Evolutionary conservation across 441 rosid genomes (phyloP).

Genomic region (Syzygium syzygioides): DNA sequence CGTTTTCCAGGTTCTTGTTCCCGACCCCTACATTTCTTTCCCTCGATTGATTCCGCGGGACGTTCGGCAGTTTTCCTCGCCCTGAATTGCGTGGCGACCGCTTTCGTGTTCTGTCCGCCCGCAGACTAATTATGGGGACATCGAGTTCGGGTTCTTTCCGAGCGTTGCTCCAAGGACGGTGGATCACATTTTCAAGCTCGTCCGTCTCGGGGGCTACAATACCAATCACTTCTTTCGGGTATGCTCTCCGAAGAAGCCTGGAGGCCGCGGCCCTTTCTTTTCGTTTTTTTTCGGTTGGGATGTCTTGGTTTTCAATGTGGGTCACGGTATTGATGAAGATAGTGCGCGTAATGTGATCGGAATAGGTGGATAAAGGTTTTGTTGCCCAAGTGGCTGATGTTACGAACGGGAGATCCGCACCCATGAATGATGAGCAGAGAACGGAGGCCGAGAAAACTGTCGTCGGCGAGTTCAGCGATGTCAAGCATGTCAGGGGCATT

Average conservation of each 20-base stretch:
- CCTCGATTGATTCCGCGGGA: not conserved
- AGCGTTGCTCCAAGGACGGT: slow-evolving; percentile 79
- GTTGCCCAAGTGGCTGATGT: slow-evolving; percentile 98
- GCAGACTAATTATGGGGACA: slow-evolving; percentile 81
- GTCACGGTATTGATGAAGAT: not conserved
- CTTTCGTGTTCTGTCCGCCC: not conserved
- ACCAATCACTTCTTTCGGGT: slow-evolving; percentile 95
- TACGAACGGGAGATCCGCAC: slow-evolving; percentile 60
- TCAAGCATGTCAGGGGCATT: slow-evolving; percentile 87
- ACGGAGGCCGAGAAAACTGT: slow-evolving; percentile 60
- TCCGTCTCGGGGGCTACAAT: slow-evolving; percentile 81
- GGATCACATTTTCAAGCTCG: slow-evolving; percentile 85
- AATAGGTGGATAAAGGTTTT: slow-evolving; percentile 85
- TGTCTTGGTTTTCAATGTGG: not conserved
- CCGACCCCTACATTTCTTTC: not conserved
- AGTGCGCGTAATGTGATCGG: not conserved
- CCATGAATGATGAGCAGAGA: slow-evolving; percentile 80
- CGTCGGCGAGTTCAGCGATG: slow-evolving; percentile 79
- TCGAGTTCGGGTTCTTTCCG: slow-evolving; percentile 88
- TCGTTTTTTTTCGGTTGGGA: not conserved
- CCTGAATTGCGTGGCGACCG: not conserved
- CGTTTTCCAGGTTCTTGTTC: slow-evolving; percentile 64
- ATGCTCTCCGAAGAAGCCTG: not conserved
- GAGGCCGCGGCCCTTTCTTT: not conserved
- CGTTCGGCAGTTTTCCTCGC: not conserved